These are phyloP conservation scores for Primulina eburnea DNA, from an alignment of 257 asterid species.

Conservation along the genomic window DNA sequence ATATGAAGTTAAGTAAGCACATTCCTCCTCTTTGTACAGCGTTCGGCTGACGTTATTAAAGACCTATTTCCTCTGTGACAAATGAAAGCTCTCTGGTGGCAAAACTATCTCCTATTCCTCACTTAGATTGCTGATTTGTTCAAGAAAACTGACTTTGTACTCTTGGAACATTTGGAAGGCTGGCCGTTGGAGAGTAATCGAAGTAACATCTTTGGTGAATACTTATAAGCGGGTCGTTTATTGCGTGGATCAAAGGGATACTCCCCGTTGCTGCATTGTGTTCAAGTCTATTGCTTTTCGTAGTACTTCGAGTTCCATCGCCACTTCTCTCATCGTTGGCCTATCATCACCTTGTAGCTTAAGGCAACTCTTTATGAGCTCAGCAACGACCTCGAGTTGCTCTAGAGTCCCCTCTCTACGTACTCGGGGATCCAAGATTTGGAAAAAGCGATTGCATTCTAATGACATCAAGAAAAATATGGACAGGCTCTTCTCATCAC, in stretches of 20 bases:
- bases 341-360: conserved; percentile 34
- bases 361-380: conserved; percentile 35
- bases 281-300: conserved; percentile 35
- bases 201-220: no score
- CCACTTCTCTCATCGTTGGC: conserved; percentile 67
- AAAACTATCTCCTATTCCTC: no score
- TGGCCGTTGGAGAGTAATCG: no score
- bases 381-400: conserved; percentile 29
- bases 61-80: no score
- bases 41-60: no score
- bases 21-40: no score
- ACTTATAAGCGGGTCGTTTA: conserved; percentile 30
- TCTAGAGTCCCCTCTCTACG: conserved; percentile 35
- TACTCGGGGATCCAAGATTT: conserved; percentile 34
- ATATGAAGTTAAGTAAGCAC: no score
- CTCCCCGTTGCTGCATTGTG: conserved; percentile 22
- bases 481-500: conserved; percentile 14
- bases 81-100: no score
- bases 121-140: no score
- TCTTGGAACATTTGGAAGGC: no score
- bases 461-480: conserved; percentile 26
- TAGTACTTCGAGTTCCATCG: conserved; percentile 53
- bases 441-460: conserved; percentile 33
- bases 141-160: no score
- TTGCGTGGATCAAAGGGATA: conserved; percentile 25